Base-by-base conservation (phyloP, 441 rosid genomes). In the Eruca vesicaria region DNA sequence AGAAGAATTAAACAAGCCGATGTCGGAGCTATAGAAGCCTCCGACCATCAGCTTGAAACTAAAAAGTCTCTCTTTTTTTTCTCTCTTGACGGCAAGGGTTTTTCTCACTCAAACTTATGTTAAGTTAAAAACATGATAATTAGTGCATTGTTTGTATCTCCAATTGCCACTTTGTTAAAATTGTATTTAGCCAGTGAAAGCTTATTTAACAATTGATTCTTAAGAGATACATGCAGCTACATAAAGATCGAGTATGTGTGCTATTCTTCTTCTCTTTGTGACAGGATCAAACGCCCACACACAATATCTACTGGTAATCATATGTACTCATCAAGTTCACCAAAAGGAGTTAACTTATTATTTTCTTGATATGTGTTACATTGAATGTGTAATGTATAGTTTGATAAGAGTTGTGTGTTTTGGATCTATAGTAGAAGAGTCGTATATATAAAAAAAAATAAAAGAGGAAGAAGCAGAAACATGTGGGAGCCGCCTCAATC, bases 401-500 rank as follows among this genome's bases (percentile, higher is more conserved):
- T 61, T 61, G 28, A n/a, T n/a, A n/a, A n/a, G n/a, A n/a, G n/a
- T n/a, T n/a, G n/a, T n/a, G n/a, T n/a, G n/a, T n/a, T n/a, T n/a
- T n/a, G n/a, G n/a, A n/a, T n/a, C n/a, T n/a, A n/a, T n/a, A n/a
- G n/a, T n/a, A n/a, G n/a, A n/a, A n/a, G n/a, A n/a, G n/a, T n/a
- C n/a, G n/a, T n/a, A n/a, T n/a, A n/a, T n/a, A n/a, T n/a, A n/a
- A n/a, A n/a, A n/a, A n/a, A n/a, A n/a, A n/a, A n/a, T n/a, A n/a
- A n/a, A n/a, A n/a, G n/a, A n/a, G n/a, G n/a, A n/a, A n/a, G 26
- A 71, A 71, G 56, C 77, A 77, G 52, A 21, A 77, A 77, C 80
- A 71, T 77, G 80, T 80, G 71, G 73, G 74, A 36, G 74, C 71
- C 65, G 29, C 79, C n/a, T n/a, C n/a, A 55, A 35, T 57, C 80